These are phyloP conservation scores for Agapanthus africanus DNA, from an alignment of 106 monocot species.

Conservation along the genomic window DNA sequence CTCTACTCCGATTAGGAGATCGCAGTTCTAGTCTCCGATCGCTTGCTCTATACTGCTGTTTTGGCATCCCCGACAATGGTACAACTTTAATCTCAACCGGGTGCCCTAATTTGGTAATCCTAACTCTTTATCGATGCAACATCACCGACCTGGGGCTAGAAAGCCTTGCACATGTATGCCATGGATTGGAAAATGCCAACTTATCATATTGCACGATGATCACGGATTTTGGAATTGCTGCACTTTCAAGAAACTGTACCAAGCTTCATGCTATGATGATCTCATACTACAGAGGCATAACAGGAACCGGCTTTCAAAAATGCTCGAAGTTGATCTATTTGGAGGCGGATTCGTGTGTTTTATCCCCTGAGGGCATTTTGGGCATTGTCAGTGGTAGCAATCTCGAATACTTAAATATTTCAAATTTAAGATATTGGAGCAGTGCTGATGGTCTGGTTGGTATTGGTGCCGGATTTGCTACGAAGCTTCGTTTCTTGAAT, in stretches of 20 bases:
- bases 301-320: constrained; percentile 53
- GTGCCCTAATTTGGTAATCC: constrained; percentile 39
- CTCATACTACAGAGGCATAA: constrained; percentile 49
- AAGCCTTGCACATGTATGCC: constrained; percentile 38
- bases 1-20: constrained; percentile 25
- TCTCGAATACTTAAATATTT: constrained; percentile 65
- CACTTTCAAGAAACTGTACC: constrained; percentile 36
- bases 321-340: constrained; percentile 57
- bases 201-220: constrained; percentile 46
- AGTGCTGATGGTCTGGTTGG: constrained; percentile 26
- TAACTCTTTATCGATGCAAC: constrained; percentile 60
- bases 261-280: constrained; percentile 46
- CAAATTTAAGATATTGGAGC: constrained; percentile 27
- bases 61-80: constrained; percentile 50
- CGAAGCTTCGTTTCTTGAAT: constrained; percentile 47
- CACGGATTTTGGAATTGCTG: constrained; percentile 50
- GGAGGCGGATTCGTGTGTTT: constrained; percentile 71
- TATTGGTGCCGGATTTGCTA: constrained; percentile 36
- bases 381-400: constrained; percentile 51
- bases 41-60: constrained; percentile 62
- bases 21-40: constrained; percentile 33
- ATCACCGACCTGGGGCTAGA: constrained; percentile 59
- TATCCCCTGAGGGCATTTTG: constrained; percentile 53
- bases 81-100: constrained; percentile 34
- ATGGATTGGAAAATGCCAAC: constrained; percentile 46